Conservation (phyloP, 139 green algal species). For the Edaphochlamys debaryana region DNA sequence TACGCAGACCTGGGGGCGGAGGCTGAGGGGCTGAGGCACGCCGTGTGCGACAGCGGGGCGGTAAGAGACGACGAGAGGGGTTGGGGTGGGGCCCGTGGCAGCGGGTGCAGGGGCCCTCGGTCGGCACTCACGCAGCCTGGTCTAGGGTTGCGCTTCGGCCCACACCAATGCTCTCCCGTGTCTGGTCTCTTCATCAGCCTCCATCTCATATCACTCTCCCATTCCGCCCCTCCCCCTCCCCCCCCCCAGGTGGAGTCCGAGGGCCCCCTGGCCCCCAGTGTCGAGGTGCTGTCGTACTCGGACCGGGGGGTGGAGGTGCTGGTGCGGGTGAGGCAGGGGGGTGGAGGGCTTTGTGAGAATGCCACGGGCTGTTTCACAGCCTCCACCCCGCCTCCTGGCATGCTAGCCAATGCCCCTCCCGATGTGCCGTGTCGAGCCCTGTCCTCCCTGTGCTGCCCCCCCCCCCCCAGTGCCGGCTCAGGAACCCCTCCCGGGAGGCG, state of each 20-base stretch:
- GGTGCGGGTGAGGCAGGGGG: slow-evolving; percentile 11
- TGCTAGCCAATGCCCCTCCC: not conserved
- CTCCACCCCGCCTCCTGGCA: too few relatives aligned
- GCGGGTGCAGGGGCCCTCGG: too few relatives aligned
- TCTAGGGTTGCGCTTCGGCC: too few relatives aligned
- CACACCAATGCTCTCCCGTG: too few relatives aligned
- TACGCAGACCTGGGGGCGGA: not conserved
- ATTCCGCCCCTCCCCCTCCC: not conserved
- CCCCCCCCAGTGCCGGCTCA: not conserved
- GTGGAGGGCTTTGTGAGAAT: too few relatives aligned
- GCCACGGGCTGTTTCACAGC: not conserved
- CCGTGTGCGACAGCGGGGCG: not conserved
- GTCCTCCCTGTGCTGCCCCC: not conserved
- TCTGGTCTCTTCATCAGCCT: not conserved
- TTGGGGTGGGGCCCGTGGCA: too few relatives aligned
- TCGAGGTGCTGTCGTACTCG: not conserved
- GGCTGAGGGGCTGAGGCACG: not conserved
- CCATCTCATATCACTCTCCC: not conserved
- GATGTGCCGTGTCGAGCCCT: too few relatives aligned
- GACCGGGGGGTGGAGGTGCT: slow-evolving; percentile 15
- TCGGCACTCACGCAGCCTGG: too few relatives aligned
- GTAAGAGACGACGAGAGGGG: too few relatives aligned
- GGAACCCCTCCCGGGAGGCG: not conserved
- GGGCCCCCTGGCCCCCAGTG: slow-evolving; percentile 9
- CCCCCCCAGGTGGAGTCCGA: slow-evolving; percentile 1